phyloP scores from a whole-genome alignment of 495 filamentous ascomycete genomes.

The Bombardia bombarda region DNA sequence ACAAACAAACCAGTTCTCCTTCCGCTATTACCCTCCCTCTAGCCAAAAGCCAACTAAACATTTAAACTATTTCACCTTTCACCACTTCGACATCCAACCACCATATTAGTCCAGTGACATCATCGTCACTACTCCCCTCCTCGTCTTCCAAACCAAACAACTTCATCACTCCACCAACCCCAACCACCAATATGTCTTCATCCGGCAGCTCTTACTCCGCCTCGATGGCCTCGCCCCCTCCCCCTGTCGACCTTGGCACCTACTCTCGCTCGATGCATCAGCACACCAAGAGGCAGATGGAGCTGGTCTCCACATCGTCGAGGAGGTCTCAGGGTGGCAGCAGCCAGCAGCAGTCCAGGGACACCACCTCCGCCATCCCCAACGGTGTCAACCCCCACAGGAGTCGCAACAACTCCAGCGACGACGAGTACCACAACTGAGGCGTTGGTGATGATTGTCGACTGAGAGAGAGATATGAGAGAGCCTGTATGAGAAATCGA shows the following conservation, averaged over 20 bases:
- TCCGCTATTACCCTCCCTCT: too few species aligned
- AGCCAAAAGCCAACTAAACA: too few species aligned
- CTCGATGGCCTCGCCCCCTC: constrained; percentile 18
- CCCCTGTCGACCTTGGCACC: constrained; percentile 34
- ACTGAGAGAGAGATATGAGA: neutral
- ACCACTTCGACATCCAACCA: too few species aligned
- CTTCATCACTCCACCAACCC: neutral
- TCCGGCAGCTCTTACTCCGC: neutral
- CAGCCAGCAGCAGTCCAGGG: constrained; percentile 3
- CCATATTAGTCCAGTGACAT: too few species aligned
- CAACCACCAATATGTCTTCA: neutral
- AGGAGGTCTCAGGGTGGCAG: neutral
- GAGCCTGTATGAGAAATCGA: neutral
- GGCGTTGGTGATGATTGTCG: too few species aligned
- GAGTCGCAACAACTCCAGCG: constrained; percentile 4
- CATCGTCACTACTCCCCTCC: too few species aligned
- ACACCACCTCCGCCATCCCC: constrained; percentile 19
- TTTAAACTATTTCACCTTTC: too few species aligned
- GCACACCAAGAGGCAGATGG: constrained; percentile 46
- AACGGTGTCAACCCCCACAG: constrained; percentile 27
- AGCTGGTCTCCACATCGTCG: constrained; percentile 27
- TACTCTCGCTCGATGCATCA: constrained; percentile 42
- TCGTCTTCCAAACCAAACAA: too few species aligned
- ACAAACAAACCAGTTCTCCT: too few species aligned
- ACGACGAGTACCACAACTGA: constrained; percentile 10